Evolutionary conservation across 2,329 filamentous ascomycete genomes (phyloP).

Genomic region (Fusarium globosum): DNA sequence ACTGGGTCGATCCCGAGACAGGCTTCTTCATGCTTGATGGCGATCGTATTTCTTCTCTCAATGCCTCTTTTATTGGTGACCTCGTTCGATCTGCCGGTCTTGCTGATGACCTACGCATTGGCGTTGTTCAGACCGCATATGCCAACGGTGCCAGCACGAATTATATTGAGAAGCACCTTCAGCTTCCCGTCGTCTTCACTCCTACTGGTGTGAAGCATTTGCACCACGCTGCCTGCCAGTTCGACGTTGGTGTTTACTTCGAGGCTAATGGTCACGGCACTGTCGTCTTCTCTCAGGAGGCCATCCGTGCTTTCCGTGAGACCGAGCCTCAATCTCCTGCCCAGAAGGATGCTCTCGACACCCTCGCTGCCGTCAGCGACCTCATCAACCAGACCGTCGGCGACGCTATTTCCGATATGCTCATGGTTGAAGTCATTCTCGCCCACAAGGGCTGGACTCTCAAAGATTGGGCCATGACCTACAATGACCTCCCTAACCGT

Average conservation of each 20-base stretch:
- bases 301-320: constrained; percentile 80
- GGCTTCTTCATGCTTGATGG: constrained; percentile 94
- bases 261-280: constrained; percentile 99
- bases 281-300: constrained; percentile 89
- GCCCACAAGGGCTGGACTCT: constrained; percentile 94
- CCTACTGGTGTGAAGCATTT: constrained; percentile 97
- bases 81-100: constrained; percentile 84
- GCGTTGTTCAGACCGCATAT: constrained; percentile 96
- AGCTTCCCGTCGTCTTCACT: constrained; percentile 91
- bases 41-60: constrained; percentile 94
- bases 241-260: constrained; percentile 97
- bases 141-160: constrained; percentile 95
- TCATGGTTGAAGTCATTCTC: constrained; percentile 94
- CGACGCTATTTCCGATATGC: constrained; percentile 94
- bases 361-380: constrained; percentile 83
- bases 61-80: constrained; percentile 92
- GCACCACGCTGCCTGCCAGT: constrained; percentile 94
- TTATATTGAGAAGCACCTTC: constrained; percentile 88
- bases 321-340: constrained; percentile 90
- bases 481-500: constrained; percentile 93
- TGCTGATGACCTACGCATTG: constrained; percentile 83
- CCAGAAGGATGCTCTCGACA: constrained; percentile 89
- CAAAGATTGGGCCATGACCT: constrained; percentile 91
- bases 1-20: constrained; percentile 84
- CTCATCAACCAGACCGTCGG: constrained; percentile 99